Percentiles rank a stretch among this genome's conserved stretches.
Evolutionary conservation across 2,329 filamentous ascomycete species (phyloP).

Genomic region (Stagonosporopsis chrysanthemi): DNA sequence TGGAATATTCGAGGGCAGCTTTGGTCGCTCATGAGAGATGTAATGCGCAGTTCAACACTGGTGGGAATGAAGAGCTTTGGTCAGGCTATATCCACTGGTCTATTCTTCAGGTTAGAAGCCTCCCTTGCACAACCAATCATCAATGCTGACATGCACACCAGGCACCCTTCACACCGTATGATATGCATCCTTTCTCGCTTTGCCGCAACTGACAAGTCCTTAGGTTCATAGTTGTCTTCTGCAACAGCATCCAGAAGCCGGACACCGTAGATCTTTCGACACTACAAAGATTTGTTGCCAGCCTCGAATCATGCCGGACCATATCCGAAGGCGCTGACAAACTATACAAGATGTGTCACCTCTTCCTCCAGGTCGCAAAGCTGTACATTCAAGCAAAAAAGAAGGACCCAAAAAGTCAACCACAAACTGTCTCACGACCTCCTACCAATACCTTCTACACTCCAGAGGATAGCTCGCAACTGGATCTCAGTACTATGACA

Average conservation of each 20-base stretch:
- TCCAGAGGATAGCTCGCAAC: constrained; percentile 19
- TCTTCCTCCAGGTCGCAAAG: constrained; percentile 67
- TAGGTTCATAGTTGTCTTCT: constrained; percentile 58
- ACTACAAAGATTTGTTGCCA: constrained; percentile 64
- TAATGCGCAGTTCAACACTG: constrained; percentile 40
- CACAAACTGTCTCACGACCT: constrained; percentile 10
- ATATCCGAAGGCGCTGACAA: constrained; percentile 67
- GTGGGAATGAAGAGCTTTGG: constrained; percentile 45
- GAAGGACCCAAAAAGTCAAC: constrained; percentile 45
- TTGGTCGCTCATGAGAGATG: constrained; percentile 42
- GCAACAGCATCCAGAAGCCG: constrained; percentile 61
- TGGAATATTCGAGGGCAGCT: constrained; percentile 43
- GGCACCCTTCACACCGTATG: constrained; percentile 56
- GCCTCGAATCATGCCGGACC: constrained; percentile 60
- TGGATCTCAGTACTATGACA: constrained; percentile 38
- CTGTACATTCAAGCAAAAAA: constrained; percentile 68
- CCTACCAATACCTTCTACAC: constrained; percentile 22
- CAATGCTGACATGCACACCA: constrained; percentile 38
- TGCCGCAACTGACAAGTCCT: not conserved
- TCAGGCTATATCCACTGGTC: constrained; percentile 48
- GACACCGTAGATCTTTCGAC: constrained; percentile 61
- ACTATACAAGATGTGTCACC: constrained; percentile 67
- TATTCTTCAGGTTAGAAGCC: constrained; percentile 23
- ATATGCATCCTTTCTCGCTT: not conserved
- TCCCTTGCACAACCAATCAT: constrained; percentile 27